Base-by-base conservation (phyloP, 2,329 filamentous ascomycete species). In the Nemania serpens region DNA sequence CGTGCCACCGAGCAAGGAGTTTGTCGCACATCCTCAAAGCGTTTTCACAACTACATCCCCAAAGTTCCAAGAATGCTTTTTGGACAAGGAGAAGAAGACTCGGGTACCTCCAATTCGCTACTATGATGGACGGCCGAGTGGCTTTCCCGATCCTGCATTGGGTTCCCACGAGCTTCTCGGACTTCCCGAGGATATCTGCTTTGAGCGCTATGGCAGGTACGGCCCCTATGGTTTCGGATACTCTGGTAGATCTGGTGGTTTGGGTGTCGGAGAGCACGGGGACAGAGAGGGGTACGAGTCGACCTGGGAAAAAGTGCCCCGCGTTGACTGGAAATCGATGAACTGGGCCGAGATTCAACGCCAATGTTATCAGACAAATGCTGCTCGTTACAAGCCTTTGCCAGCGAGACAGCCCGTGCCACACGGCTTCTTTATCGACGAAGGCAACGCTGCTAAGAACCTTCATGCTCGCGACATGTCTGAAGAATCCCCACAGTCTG, bases 161-260 rank as follows among this genome's bases (percentile, higher is more conserved):
- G 95, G 95, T n/a, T 96, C 92, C 0, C 93, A 97, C 70, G 87
- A 93, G 10, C 75, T 94, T 42, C 77, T 98, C 12, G 89, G 88
- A 0, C 79, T 98, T 37, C 86, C 90, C 17, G 86, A 96, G 66
- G 89, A 96, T 70, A 85, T 97, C 48, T 99, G 95, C 77, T 97
- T 97, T 72, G 95, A 99, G 68, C 85, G 95, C 1, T 96, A 91
- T 73, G 94, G 94, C 2, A 85, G 93, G 65, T 85, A 95, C 33
- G 93, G 91, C 0, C 91, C 94, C 0, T 99, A 99, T 69, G 94
- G 94, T 0, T 86, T 92, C 63, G 94, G 94, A 9, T 98, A 98
- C 74, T 91, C 90, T 34, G 80, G 84, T 36, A 87, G 87, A 59
- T 87, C 84, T 65, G 94, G 94, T 12, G 94, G 94, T 1, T 87